Evolutionary conservation across 129 eudicot species (phyloP), one percentile per base, ranked within the genome.

Genomic region (Artemisia annua): DNA sequence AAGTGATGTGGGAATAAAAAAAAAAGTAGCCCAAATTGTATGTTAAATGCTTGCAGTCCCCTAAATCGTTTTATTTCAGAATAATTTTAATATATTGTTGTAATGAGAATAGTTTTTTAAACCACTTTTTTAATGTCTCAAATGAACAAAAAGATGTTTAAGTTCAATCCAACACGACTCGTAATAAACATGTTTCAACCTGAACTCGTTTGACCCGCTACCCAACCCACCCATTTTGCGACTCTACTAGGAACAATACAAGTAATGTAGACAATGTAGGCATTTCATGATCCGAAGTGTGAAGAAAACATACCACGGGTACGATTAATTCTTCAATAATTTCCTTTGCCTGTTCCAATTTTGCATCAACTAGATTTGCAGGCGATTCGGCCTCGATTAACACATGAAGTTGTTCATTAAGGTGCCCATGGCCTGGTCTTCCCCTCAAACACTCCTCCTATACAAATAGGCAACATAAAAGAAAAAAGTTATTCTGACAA

Each of bases 401-500:
- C 16, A 89, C 75, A 62, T 89, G 96, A 48, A 89, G 84, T 17
- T 85, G 96, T 12, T 89, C 96, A 49, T 77, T 86, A 22, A 89
- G 84, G 71, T 89, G 96, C 60, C 75, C 86, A 69, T 86, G 72
- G 32, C 89, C 88, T 17, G 84, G 90, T 74, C 75, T 78, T 66
- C 89, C 85, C 77, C 89, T 83, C 50, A 89, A 66, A 39, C 75
- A 79, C 65, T 89, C 96, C 78, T 89, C 96, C 96, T 89, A 63
- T 30, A 78, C 5, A 48, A 17, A 54, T 61, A 51, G 17, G 17
- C 17, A 11, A 13, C n/a, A 55, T 28, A 4, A 48, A 56, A 55
- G 18, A 64, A 35, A 35, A 39, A 16, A 35, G 62, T 0, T 12
- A 65, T 54, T 39, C 4, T 32, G 56, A 64, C 22, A 54, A 17